Evolutionary conservation across 352 stramenopile species (phyloP), one percentile per base, ranked within the genome.

Genomic region (Phytopythium boreale): DNA sequence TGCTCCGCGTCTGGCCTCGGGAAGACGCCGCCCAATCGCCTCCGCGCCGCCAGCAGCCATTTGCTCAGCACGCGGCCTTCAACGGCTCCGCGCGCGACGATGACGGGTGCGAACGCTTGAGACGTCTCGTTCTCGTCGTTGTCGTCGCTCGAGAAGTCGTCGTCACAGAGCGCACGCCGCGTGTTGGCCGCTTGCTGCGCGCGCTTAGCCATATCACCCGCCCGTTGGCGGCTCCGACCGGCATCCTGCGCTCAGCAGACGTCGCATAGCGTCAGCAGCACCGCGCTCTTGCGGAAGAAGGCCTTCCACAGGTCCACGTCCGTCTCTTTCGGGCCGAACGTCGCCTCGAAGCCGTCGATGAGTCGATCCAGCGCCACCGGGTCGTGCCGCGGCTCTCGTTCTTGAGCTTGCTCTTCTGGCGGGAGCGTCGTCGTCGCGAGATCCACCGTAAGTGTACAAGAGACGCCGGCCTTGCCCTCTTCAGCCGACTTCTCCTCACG

Each of bases 241-340:
- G 62, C 46, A 17, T 66, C 69, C 8, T 61, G 46, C 20, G 79
- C 82, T 31, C 93, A 66, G 66, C 96, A 99, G 51, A 96, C 82
- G 62, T 98, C 97, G 77, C 96, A 98, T 24, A 97, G 84, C 44
- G 97, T 99, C 57, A 96, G 84, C 71, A 94, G 98, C 53, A 76
- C 77, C 15, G 95, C 96, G 62, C 97, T 87, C 69, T 96, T 94
- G 64, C 94, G 84, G 71, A 99, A 98, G 79, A 96, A 99, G 24
- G 96, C 94, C 79, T 98, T 98, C 96, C 96, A 99, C 6, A 98
- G 75, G 68, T 97, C 90, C 0, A 79, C 66, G 62, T 98, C 90
- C 61, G 88, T 80, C 73, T 98, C 94, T 46, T 83, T 63, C 22
- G 82, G 72, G 31, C 90, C 92, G 65, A 98, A 98, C 51, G 92